Base-by-base conservation (phyloP, 164 flowering plant genomes). In the Nymphaea colorata region DNA sequence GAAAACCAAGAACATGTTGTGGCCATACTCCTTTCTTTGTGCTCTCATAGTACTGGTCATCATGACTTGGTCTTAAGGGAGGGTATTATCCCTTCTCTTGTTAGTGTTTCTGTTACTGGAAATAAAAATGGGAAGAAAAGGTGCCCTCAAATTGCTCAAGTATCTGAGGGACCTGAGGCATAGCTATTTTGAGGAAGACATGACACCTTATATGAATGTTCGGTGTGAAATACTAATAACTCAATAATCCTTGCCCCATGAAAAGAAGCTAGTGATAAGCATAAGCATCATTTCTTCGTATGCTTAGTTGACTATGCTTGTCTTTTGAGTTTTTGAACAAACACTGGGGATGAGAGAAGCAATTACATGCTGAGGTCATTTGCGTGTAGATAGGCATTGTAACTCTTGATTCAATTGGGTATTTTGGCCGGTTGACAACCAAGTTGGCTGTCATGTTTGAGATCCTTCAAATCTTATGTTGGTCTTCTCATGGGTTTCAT, bases 1-100 rank as follows among this genome's bases (percentile, higher is more conserved):
- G 84, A 86, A 68, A 86, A 83, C 43, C 90, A 89, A 76, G 98
- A 91, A 71, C 79, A 81, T 71, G 88, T 88, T 8, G 80, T 87
- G 43, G 73, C 71, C 42, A 44, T 89, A 68, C 84, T 93, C 69
- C 85, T 86, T 44, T 73, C 81, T 6, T 68, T 93, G 62, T 91
- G 98, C 76, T 79, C 88, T 65, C 83, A 83, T 57, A 73, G 81
- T 16, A 61, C 67, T 43, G 74, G 83, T 41, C 86, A 82, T 67
- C 84, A 91, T 76, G 76, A 77, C 15, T 59, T 86, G 79, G 95
- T 86, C 42, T 71, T 85, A 89, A 79, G 80, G 2, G 97, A 86
- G 65, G 89, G 89, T 44, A 82, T 87, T 42, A 78, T 91, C 64
- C 83, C 95, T 43, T 42, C 82, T 42, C 86, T 93, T 3, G 72